Evolutionary conservation across 164 flowering plant genomes (phyloP).

Genomic region (Santalum album): DNA sequence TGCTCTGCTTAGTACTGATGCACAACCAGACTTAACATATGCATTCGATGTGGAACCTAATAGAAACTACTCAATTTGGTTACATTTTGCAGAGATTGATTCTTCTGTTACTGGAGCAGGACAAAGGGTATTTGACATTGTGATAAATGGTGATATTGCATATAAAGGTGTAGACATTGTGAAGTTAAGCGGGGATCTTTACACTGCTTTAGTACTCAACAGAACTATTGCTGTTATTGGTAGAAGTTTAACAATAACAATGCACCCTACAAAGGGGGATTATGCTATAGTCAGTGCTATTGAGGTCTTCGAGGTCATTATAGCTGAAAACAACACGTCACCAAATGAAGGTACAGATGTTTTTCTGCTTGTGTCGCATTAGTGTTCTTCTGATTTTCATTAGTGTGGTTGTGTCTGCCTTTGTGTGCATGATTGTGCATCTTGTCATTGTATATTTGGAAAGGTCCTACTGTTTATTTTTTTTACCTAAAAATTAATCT

Average conservation of each 20-base stretch:
- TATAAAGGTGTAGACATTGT: constrained; percentile 66
- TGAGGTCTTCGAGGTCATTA: constrained; percentile 77
- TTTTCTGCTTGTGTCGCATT: no score
- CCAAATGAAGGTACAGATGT: constrained; percentile 55
- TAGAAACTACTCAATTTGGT: constrained; percentile 85
- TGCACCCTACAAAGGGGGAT: constrained; percentile 59
- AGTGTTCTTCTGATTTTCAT: no score
- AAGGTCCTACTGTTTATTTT: not conserved
- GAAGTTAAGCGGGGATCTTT: constrained; percentile 49
- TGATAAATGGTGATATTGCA: constrained; percentile 71
- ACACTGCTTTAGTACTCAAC: constrained; percentile 74
- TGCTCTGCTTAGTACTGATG: constrained; percentile 63
- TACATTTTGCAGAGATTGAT: constrained; percentile 97
- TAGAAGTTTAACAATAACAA: constrained; percentile 56
- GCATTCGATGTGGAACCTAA: constrained; percentile 83
- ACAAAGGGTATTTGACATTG: constrained; percentile 72
- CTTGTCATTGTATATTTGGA: no score
- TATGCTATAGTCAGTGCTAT: constrained; percentile 72
- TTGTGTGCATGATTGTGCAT: no score
- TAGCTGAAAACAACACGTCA: constrained; percentile 58
- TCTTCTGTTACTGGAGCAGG: no score
- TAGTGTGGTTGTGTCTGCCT: no score
- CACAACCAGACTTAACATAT: constrained; percentile 51
- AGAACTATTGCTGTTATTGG: constrained; percentile 71
- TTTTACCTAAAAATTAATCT: not conserved